Base-by-base conservation (phyloP, 768 basidiomycete species). In the Daedaleopsis sinensis region DNA sequence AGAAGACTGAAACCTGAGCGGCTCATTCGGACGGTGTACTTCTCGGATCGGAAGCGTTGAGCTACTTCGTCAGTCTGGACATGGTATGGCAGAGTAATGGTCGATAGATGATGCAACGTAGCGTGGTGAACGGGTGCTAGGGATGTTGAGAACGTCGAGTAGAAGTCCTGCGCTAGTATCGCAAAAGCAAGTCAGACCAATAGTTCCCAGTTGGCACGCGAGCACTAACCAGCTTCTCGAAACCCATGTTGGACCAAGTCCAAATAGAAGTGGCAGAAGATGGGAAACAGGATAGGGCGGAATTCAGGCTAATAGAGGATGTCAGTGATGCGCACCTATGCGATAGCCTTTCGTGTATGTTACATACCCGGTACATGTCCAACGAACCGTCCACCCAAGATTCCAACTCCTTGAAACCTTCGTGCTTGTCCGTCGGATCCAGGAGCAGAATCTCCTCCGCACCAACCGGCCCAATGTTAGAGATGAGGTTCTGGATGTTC, bases 261-360 rank as follows among this genome's bases (percentile, higher is more conserved):
- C 35, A 99, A 81, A 73, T 96, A 98, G 72, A 98, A 98, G 75
- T 99, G 94, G 52, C 92, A 94, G 72, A 98, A 98, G 63, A 99
- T 91, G 3, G 97, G 97, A 71, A 95, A 97, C 16, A 97, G 77
- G 38, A 99, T 90, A 48, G 93, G 95, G 48, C 91, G 83, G 68
- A 99, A 91, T 74, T 99, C 96, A 57, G 94, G 93, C 91, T 98
- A 72, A n/a, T 5, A 18, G 19, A 7, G 10, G 8, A 5, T 46
- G 27, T 59, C 23, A 57, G 27, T 24, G 36, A 23, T 21, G 19
- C 27, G 16, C 49, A 58, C 12, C 57, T 21, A 52, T 18, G 51
- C 7, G 27, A 39, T 35, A 18, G 38, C 21, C 21, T 23, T 23
- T n/a, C 35, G 43, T 27, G 6, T 32, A 13, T 21, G 18, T 43